Conservation (phyloP, 495 filamentous ascomycete genomes). For the Podospora pseudocomata region DNA sequence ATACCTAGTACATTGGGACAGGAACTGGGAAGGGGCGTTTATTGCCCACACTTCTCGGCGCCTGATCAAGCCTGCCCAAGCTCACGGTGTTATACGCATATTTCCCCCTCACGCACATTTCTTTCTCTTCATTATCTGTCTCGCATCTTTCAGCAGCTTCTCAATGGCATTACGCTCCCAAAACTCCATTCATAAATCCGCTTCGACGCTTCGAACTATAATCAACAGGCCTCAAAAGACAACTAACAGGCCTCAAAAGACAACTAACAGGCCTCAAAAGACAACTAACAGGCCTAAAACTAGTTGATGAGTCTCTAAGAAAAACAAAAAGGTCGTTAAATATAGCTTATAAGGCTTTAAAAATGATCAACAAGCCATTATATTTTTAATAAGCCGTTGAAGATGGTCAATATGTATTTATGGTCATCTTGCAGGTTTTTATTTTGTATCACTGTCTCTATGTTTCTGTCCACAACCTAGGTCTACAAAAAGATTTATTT, state of each 20-base stretch:
- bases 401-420: too few relatives aligned
- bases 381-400: too few relatives aligned
- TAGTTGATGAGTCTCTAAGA: too few relatives aligned
- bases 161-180: not conserved
- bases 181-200: not conserved
- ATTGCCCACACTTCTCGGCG: not conserved
- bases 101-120: too few relatives aligned
- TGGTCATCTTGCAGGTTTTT: too few relatives aligned
- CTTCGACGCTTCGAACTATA: not conserved
- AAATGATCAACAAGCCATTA: too few relatives aligned
- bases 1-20: not conserved
- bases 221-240: not conserved
- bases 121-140: not conserved
- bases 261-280: not conserved
- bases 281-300: too few relatives aligned
- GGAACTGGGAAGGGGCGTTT: not conserved
- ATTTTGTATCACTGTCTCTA: too few relatives aligned
- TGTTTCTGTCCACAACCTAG: not conserved
- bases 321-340: too few relatives aligned
- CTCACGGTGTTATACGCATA: too few relatives aligned
- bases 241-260: not conserved
- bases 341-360: too few relatives aligned
- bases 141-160: not conserved
- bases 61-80: too few relatives aligned
- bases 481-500: not conserved